Percentiles rank a stretch among this genome's conserved stretches.
Evolutionary conservation across 2,329 filamentous ascomycete genomes (phyloP).

Genomic region (Emergomyces orientalis): DNA sequence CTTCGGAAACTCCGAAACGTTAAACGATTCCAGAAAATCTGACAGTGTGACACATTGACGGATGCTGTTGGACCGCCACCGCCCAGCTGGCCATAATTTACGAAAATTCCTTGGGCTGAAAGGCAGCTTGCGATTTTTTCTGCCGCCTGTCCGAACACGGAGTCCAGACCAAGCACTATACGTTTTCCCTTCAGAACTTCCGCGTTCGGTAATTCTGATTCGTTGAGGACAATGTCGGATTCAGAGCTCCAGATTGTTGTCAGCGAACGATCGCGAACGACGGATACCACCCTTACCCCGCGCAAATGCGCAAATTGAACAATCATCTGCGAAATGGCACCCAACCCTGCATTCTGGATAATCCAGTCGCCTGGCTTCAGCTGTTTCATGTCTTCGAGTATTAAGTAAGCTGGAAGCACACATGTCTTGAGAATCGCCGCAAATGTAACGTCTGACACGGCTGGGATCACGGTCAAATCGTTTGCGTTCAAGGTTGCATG

Average conservation of each 20-base stretch:
- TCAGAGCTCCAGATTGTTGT: background rate
- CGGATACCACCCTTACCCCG: slow-evolving; percentile 11
- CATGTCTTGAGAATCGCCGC: slow-evolving; percentile 10
- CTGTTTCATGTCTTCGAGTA: slow-evolving; percentile 18
- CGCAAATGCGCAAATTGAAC: slow-evolving; percentile 18
- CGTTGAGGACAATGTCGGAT: slow-evolving; percentile 14
- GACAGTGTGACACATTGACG: background rate
- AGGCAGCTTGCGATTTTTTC: slow-evolving; percentile 13
- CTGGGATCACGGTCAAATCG: background rate
- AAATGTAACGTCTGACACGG: background rate
- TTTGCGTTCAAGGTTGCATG: background rate
- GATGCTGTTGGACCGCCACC: slow-evolving; percentile 6
- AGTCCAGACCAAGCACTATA: slow-evolving; percentile 16
- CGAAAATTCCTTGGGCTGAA: slow-evolving; percentile 14
- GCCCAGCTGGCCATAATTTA: slow-evolving; percentile 15
- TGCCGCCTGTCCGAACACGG: slow-evolving; percentile 16
- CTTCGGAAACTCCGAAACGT: background rate
- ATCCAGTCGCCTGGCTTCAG: slow-evolving; percentile 21
- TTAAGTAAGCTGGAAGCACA: slow-evolving; percentile 17
- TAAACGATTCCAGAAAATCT: slow-evolving; percentile 3
- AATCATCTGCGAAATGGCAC: slow-evolving; percentile 17
- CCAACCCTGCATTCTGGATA: slow-evolving; percentile 18
- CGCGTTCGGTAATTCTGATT: slow-evolving; percentile 11
- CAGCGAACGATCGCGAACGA: slow-evolving; percentile 17
- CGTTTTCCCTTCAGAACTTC: slow-evolving; percentile 2